Percentiles rank a stretch among this genome's conserved stretches.
Conservation (phyloP, 1,284 basidiomycete genomes). For the Somion occarium region DNA sequence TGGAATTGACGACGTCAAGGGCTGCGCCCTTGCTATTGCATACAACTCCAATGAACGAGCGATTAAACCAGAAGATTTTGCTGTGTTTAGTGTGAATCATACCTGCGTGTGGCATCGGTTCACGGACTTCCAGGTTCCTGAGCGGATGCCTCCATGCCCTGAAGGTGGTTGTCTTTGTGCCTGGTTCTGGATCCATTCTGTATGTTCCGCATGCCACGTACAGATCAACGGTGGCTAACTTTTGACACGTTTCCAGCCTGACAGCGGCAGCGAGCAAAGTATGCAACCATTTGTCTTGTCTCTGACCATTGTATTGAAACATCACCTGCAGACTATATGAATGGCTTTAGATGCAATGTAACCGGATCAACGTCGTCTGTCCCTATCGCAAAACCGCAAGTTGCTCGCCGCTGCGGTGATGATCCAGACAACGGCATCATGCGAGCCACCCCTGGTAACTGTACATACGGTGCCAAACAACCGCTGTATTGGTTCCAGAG, state of each 20-base stretch:
- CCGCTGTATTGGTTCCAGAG: conserved; percentile 65
- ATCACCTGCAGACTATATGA: conserved; percentile 57
- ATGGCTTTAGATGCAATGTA: conserved; percentile 67
- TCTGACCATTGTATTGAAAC: background rate
- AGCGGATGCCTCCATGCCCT: conserved; percentile 63
- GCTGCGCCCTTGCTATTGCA: conserved; percentile 66
- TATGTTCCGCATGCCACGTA: conserved; percentile 22
- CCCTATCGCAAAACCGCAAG: conserved; percentile 32
- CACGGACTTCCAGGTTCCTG: conserved; percentile 63
- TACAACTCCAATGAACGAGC: conserved; percentile 55
- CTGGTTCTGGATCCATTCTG: conserved; percentile 70
- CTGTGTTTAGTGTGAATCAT: conserved; percentile 70
- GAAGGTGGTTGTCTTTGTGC: conserved; percentile 61
- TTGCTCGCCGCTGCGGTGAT: conserved; percentile 29
- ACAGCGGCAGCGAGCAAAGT: conserved; percentile 44
- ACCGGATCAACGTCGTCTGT: conserved; percentile 50
- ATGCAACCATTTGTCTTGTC: conserved; percentile 9
- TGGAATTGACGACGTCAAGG: conserved; percentile 48
- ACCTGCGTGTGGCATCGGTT: conserved; percentile 66
- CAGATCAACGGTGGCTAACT: background rate
- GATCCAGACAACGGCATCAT: conserved; percentile 25
- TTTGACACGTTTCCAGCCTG: conserved; percentile 14
- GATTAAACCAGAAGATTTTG: conserved; percentile 62
- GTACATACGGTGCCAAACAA: conserved; percentile 65
- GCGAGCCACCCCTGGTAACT: conserved; percentile 35